Evolutionary conservation across 805 yeast genomes (phyloP).

Genomic region (Schwanniomyces polymorphus): DNA sequence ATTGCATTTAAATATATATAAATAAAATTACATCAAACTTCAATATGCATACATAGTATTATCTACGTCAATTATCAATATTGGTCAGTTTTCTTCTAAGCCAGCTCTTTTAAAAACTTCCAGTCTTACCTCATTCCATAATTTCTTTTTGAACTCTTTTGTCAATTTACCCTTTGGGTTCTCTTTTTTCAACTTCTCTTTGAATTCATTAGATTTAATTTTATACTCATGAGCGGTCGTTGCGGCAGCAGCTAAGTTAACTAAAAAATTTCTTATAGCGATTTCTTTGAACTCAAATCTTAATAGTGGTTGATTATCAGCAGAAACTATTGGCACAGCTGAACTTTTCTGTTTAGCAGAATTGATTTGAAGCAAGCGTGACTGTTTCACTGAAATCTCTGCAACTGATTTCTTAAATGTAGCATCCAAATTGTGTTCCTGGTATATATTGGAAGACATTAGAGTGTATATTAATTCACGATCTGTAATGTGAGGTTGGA

Average conservation of each 20-base stretch:
- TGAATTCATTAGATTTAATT: constrained; percentile 34
- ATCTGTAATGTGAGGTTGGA: constrained; percentile 42
- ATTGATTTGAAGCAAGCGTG: constrained; percentile 41
- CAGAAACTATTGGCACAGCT: constrained; percentile 27
- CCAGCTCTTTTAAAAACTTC: constrained; percentile 52
- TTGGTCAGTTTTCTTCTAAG: constrained; percentile 21
- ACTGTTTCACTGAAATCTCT: constrained; percentile 48
- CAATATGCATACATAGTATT: background rate
- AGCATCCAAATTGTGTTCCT: constrained; percentile 47
- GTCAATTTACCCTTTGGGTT: constrained; percentile 32
- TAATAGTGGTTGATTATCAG: constrained; percentile 27
- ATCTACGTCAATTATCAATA: background rate
- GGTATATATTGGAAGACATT: constrained; percentile 43
- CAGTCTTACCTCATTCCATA: constrained; percentile 53
- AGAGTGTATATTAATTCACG: constrained; percentile 42
- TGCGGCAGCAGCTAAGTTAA: constrained; percentile 56
- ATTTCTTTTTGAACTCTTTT: constrained; percentile 39
- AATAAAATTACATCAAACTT: background rate
- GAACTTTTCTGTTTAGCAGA: constrained; percentile 17
- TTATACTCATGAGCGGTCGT: constrained; percentile 54
- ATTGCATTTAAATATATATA: constrained; percentile 1
- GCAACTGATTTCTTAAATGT: constrained; percentile 49
- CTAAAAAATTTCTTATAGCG: constrained; percentile 49
- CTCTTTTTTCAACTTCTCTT: constrained; percentile 22
- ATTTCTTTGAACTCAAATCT: constrained; percentile 41